Evolutionary conservation across 2,329 filamentous ascomycete species (phyloP).

Genomic region (Fusarium nodosum): DNA sequence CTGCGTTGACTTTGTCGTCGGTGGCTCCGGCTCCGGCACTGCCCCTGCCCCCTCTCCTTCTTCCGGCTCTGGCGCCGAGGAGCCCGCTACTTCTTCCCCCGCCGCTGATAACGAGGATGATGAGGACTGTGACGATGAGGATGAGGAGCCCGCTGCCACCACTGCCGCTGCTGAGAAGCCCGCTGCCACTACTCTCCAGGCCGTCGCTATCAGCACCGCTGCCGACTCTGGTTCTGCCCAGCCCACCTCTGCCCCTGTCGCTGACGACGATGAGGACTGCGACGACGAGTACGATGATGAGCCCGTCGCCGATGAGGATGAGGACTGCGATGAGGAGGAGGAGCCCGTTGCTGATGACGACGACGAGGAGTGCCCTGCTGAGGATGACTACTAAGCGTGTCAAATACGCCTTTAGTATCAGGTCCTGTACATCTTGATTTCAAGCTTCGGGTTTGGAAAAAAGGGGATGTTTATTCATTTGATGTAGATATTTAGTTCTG

Average conservation of each 20-base stretch:
- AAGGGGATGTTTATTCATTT: constrained; percentile 22
- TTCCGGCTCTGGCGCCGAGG: constrained; percentile 18
- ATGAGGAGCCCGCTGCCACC: constrained; percentile 24
- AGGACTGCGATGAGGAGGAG: constrained; percentile 37
- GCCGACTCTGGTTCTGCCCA: constrained; percentile 17
- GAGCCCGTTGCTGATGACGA: constrained; percentile 30
- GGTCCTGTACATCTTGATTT: not conserved
- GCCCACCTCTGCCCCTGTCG: constrained; percentile 22
- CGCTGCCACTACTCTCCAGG: constrained; percentile 24
- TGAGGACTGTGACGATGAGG: constrained; percentile 36
- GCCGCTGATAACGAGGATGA: constrained; percentile 25
- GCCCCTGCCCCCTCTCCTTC: constrained; percentile 23
- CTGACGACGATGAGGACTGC: constrained; percentile 36
- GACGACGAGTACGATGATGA: constrained; percentile 26
- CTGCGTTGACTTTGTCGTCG: constrained; percentile 69
- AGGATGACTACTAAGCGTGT: constrained; percentile 27
- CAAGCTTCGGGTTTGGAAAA: not conserved
- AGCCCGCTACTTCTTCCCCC: constrained; percentile 26
- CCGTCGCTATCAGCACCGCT: constrained; percentile 21
- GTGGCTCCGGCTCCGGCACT: constrained; percentile 10
- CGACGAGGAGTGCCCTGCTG: constrained; percentile 42
- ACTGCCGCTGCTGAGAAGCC: constrained; percentile 23
- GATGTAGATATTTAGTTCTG: constrained; percentile 50
- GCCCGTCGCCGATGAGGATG: constrained; percentile 29
- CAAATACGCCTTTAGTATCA: not conserved